phyloP scores from a whole-genome alignment of 2,329 filamentous ascomycete species.

The Pseudogymnoascus sp. region DNA sequence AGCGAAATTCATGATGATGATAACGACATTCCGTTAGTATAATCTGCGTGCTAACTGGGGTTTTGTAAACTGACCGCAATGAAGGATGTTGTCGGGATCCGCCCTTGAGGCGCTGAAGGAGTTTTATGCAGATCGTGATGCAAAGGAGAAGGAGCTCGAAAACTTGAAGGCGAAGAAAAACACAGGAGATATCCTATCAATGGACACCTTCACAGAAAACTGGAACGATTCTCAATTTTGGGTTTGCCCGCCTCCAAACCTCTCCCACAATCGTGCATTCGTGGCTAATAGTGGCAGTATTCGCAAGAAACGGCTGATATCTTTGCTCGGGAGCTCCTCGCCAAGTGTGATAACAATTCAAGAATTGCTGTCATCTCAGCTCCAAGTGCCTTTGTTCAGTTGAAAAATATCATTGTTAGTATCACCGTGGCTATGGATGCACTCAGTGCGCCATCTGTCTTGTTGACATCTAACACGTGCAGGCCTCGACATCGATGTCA shows the following conservation, averaged over 20 bases:
- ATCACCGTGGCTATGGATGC: background rate
- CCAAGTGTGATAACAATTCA: constrained; percentile 49
- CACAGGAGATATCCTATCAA: constrained; percentile 40
- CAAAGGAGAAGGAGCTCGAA: constrained; percentile 59
- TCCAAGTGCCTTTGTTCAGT: constrained; percentile 69
- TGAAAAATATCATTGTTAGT: constrained; percentile 63
- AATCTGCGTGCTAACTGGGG: background rate
- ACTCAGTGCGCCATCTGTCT: background rate
- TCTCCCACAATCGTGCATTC: background rate
- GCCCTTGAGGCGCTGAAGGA: constrained; percentile 64
- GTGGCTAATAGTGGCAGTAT: constrained; percentile 43
- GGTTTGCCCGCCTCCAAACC: constrained; percentile 41
- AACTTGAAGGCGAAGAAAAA: constrained; percentile 51
- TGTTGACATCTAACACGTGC: constrained; percentile 10
- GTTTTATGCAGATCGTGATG: constrained; percentile 69
- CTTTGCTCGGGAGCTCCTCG: constrained; percentile 59
- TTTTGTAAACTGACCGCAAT: constrained; percentile 6
- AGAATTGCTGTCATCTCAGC: constrained; percentile 65
- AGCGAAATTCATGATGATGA: background rate
- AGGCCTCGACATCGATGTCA: constrained; percentile 22
- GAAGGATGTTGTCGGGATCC: constrained; percentile 52
- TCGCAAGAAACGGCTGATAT: constrained; percentile 62
- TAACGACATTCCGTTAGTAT: constrained; percentile 7
- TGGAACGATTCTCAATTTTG: constrained; percentile 84
- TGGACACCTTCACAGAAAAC: constrained; percentile 70